Base-by-base conservation (phyloP, 2,329 filamentous ascomycete species). In the Fusarium sp. region DNA sequence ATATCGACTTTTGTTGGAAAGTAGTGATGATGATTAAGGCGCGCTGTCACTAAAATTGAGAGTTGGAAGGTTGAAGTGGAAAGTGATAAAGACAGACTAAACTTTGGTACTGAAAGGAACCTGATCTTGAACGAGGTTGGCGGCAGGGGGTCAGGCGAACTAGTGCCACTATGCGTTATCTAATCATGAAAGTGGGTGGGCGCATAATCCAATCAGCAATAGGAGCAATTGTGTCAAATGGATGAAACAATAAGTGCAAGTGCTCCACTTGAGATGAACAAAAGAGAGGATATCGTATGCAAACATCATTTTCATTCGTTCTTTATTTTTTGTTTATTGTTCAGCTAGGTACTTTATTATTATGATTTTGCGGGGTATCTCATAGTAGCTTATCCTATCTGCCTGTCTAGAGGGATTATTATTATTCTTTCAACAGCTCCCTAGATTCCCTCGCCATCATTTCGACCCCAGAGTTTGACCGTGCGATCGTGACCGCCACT, bases 401-500 rank as follows among this genome's bases (percentile, higher is more conserved):
- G 23, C 23, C 23, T 47, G 57, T 56, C 62, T 51, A 62, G 45
- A 53, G 54, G 41, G 59, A 62, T 54, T 46, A 32, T 44, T 23
- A 32, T 33, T 25, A 33, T 33, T 45, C 37, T 44, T 32, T 47
- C 19, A 52, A 23, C 39, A 53, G 44, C 23, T 75, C 70, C 23
- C 75, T 71, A 87, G 32, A 87, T 70, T 23, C 80, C 80, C 70
- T 90, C 84, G 57, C 86, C 86, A 75, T 93, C 92, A 69, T 97
- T 95, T 68, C 94, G 88, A 6, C 93, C 93, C 96, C 96, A 99
- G 4, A 99, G 83, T 83, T 99, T 99, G 50, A 98, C 92, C 3
- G 95, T 98, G 54, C 94, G 87, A 79, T 99, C 96, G 76, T 97
- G 93, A 4, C 96, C 94, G 70, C 93, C 94, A 77, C 94, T 97